Percentiles rank a stretch among this genome's conserved stretches.
Conservation (phyloP, 441 rosid species). For the Jatropha multifida region DNA sequence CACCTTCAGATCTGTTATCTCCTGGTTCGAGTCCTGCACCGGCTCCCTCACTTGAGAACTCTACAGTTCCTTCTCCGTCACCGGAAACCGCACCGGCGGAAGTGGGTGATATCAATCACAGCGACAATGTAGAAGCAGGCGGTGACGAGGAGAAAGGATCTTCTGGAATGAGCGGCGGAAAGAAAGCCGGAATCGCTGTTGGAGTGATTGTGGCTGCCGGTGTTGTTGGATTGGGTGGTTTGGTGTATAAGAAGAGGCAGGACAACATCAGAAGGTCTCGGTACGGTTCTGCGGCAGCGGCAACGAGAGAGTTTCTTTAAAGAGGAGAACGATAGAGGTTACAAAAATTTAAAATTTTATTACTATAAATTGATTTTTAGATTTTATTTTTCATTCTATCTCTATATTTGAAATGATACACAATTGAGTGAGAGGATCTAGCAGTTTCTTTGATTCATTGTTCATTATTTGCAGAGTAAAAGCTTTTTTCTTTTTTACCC, state of each 20-base stretch:
- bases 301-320: conserved; percentile 52
- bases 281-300: conserved; percentile 46
- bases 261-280: conserved; percentile 56
- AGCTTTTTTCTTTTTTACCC: not conserved
- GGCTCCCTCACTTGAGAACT: conserved; percentile 21
- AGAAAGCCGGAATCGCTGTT: conserved; percentile 57
- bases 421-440: not conserved
- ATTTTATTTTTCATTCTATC: not conserved
- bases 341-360: not conserved
- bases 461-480: not conserved
- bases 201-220: conserved; percentile 43
- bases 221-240: conserved; percentile 44
- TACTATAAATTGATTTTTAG: not conserved
- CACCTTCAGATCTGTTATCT: conserved; percentile 35
- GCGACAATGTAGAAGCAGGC: conserved; percentile 23
- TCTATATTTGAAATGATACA: not conserved
- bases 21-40: conserved; percentile 15
- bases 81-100: conserved; percentile 28
- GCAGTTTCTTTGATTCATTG: not conserved
- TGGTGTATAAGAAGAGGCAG: conserved; percentile 60
- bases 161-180: conserved; percentile 42
- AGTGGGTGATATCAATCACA: conserved; percentile 33
- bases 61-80: conserved; percentile 23
- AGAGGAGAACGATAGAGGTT: not conserved
- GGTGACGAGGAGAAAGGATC: conserved; percentile 14